phyloP scores from a whole-genome alignment of 1,139 yeast genomes.

The Pichia sp. region DNA sequence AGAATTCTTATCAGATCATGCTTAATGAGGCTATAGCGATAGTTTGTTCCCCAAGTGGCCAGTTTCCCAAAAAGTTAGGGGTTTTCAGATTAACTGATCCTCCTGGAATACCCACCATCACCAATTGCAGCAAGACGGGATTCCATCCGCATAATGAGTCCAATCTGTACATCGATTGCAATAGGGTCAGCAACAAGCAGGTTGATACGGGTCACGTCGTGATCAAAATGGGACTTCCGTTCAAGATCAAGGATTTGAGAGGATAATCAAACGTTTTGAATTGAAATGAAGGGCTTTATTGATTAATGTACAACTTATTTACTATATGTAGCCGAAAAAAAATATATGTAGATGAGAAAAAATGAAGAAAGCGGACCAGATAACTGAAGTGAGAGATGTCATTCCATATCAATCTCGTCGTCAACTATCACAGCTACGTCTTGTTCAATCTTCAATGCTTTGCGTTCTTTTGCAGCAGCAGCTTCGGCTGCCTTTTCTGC shows the following conservation, averaged over 20 bases:
- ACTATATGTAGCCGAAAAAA: not conserved
- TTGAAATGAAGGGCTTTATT: not conserved
- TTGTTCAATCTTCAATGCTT: constrained; percentile 11
- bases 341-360: not conserved
- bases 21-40: constrained; percentile 63
- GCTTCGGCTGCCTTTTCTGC: constrained; percentile 10
- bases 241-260: constrained; percentile 42
- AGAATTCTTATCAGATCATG: constrained; percentile 61
- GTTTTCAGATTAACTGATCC: constrained; percentile 58
- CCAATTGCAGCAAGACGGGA: constrained; percentile 42
- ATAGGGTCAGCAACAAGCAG: constrained; percentile 25
- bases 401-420: constrained; percentile 9
- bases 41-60: constrained; percentile 51
- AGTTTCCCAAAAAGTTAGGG: constrained; percentile 44
- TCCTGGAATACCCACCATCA: constrained; percentile 51
- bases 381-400: not conserved
- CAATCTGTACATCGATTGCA: constrained; percentile 45
- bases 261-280: not conserved
- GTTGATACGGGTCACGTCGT: constrained; percentile 47
- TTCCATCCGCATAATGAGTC: constrained; percentile 57
- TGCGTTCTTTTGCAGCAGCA: constrained; percentile 14
- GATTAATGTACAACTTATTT: constrained; percentile 4
- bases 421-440: constrained; percentile 2
- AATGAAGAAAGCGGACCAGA: not conserved
- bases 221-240: constrained; percentile 41